phyloP scores from a whole-genome alignment of 2,329 filamentous ascomycete species.

The Fulvia fulva region DNA sequence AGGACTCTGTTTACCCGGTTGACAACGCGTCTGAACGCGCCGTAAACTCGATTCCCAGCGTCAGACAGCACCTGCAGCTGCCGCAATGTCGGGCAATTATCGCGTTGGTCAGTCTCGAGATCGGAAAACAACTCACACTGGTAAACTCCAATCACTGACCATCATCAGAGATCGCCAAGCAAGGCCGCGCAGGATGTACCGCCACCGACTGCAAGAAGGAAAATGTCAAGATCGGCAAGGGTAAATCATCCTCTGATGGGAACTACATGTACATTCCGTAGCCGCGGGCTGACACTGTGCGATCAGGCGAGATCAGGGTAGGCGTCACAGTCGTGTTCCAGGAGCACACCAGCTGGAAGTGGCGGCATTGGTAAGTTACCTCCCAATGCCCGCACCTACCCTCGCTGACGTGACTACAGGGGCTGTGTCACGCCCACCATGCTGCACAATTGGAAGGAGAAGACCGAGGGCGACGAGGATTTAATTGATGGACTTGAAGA shows the following conservation, averaged over 20 bases:
- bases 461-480: conserved; percentile 57
- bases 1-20: background rate
- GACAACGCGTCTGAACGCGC: background rate
- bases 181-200: conserved; percentile 69
- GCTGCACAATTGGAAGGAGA: conserved; percentile 61
- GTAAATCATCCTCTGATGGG: background rate
- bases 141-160: background rate
- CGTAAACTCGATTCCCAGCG: background rate
- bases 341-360: conserved; percentile 63
- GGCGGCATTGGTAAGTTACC: conserved; percentile 75
- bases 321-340: conserved; percentile 66
- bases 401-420: conserved; percentile 50
- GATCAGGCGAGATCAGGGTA: conserved; percentile 63
- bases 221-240: conserved; percentile 69
- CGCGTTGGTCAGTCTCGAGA: conserved; percentile 14
- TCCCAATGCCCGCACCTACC: background rate
- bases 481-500: conserved; percentile 79
- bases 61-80: conserved; percentile 1
- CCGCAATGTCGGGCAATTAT: conserved; percentile 17
- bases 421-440: conserved; percentile 80
- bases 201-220: conserved; percentile 68
- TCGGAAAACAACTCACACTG: conserved; percentile 1
- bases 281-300: background rate
- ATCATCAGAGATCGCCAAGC: conserved; percentile 62
- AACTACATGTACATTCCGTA: too few species aligned